Evolutionary conservation across 2,329 filamentous ascomycete genomes (phyloP).

Genomic region (Sordariomycetes sp.): DNA sequence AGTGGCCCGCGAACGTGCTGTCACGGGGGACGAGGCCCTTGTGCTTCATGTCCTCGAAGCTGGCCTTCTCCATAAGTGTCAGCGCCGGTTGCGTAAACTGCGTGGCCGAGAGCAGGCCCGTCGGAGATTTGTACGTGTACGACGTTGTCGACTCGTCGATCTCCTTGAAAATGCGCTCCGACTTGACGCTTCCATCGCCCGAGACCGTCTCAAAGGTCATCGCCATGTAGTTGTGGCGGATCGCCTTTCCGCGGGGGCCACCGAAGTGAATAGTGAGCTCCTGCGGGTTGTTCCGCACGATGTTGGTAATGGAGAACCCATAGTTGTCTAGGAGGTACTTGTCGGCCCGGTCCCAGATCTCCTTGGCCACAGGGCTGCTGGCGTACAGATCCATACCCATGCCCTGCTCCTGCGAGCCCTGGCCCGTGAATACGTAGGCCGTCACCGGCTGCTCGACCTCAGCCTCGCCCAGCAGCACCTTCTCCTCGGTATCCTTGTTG

Average conservation of each 20-base stretch:
- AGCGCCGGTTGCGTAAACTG: constrained; percentile 97
- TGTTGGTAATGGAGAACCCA: constrained; percentile 95
- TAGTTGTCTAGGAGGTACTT: constrained; percentile 99
- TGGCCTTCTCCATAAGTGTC: constrained; percentile 99
- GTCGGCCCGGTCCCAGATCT: constrained; percentile 96
- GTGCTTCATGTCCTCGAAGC: constrained; percentile 96
- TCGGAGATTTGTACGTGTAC: constrained; percentile 95
- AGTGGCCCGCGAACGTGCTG: constrained; percentile 96
- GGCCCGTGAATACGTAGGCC: constrained; percentile 94
- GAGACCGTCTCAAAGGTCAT: constrained; percentile 99
- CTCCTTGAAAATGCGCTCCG: constrained; percentile 99
- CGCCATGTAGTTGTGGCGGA: constrained; percentile 97
- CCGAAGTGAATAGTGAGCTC: constrained; percentile 98
- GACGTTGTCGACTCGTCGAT: constrained; percentile 86
- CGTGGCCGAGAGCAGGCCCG: constrained; percentile 87
- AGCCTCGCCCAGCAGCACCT: constrained; percentile 88
- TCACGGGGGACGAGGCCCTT: constrained; percentile 94
- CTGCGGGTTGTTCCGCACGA: constrained; percentile 99
- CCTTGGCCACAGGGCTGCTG: constrained; percentile 86
- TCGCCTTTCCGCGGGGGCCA: constrained; percentile 90
- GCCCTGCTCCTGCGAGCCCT: constrained; percentile 96
- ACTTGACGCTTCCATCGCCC: constrained; percentile 85
- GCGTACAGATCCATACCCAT: constrained; percentile 99
- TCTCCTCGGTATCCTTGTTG: constrained; percentile 94
- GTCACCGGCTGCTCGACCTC: constrained; percentile 97